Conservation (phyloP, 1,284 basidiomycete species). For the Sanghuangporus sanghuang region DNA sequence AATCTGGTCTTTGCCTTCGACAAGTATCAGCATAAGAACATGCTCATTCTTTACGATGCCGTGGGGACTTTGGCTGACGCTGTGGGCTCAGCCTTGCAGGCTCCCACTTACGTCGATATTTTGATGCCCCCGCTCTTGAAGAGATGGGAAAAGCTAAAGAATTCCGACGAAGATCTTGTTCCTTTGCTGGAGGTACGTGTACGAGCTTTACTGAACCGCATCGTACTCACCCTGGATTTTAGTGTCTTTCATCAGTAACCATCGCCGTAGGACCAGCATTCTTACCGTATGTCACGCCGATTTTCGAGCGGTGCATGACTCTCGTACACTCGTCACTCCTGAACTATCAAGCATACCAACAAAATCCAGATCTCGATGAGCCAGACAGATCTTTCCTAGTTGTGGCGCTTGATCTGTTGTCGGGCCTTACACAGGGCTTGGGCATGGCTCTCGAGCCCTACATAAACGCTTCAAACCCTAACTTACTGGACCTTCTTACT, state of each 20-base stretch:
- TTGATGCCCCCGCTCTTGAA: slow-evolving; percentile 93
- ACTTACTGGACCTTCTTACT: slow-evolving; percentile 73
- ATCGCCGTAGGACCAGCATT: slow-evolving; percentile 96
- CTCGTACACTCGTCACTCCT: slow-evolving; percentile 82
- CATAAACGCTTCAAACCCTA: slow-evolving; percentile 66
- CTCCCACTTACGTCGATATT: slow-evolving; percentile 86
- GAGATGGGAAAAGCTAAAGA: slow-evolving; percentile 85
- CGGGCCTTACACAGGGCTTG: slow-evolving; percentile 93
- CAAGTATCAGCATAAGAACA: slow-evolving; percentile 99
- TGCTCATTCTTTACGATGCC: slow-evolving; percentile 97
- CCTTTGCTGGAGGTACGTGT: slow-evolving; percentile 82
- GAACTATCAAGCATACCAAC: slow-evolving; percentile 78
- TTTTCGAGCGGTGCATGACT: slow-evolving; percentile 88
- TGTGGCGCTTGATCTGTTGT: slow-evolving; percentile 93
- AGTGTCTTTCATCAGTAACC: slow-evolving; percentile 97
- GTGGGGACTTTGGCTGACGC: slow-evolving; percentile 97
- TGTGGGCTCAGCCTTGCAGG: slow-evolving; percentile 84
- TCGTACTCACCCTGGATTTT: slow-evolving; percentile 17
- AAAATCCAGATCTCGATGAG: slow-evolving; percentile 85
- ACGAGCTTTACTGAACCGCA: slow-evolving; percentile 2
- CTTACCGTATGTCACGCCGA: slow-evolving; percentile 82
- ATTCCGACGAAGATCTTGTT: slow-evolving; percentile 91
- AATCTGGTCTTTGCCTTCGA: slow-evolving; percentile 96
- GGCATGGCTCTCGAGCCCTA: slow-evolving; percentile 72
- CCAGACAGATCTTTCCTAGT: slow-evolving; percentile 96